Base-by-base conservation (phyloP, 2,329 filamentous ascomycete genomes). In the Huntiella moniliformis region DNA sequence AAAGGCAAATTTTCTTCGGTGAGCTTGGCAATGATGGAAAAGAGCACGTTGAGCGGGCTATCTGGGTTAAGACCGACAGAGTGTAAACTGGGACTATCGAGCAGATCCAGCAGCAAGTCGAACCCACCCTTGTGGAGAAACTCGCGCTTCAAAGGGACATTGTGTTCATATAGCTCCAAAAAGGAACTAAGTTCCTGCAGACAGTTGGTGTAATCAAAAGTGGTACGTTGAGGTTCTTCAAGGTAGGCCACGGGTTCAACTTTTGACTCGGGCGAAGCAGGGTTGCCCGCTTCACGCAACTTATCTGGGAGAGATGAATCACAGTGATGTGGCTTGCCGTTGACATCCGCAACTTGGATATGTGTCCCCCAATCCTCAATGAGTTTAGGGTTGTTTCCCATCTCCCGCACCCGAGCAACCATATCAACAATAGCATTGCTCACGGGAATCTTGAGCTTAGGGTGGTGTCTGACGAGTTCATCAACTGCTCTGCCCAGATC, bases 401-500 rank as follows among this genome's bases (percentile, higher is more conserved):
- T 65, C 52, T 81, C 70, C 36, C 77, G 74, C 33, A 98, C 80
- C 45, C 85, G 76, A 32, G 79, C 79, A 50, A 94, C 75, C 84
- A 96, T 93, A 51, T 86, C 78, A 49, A 92, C 72, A 12, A 94
- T 77, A n/a, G 84, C 80, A 52, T 82, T 79, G 51, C 88, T 76
- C 49, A 98, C 91, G 3, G 79, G 72, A 7, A 73, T 71, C 53
- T 87, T 83, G 38, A 99, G 65, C 16, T 75, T 71, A 1, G 92
- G 91, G 55, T 99, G 91, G 57, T 99, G 91, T 36, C 91, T 78
- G 44, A 88, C 82, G 49, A 99, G 71, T 61, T 99, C 91, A 59
- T 99, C 91, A 56, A 98, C 95, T 36, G 79, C 82, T 18, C 73
- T 74, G 8, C 91, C 91, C 42, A 98, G 71, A 35, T 76, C 74